Conservation (phyloP, 129 eudicot genomes). For the Oenanthe sinensis region DNA sequence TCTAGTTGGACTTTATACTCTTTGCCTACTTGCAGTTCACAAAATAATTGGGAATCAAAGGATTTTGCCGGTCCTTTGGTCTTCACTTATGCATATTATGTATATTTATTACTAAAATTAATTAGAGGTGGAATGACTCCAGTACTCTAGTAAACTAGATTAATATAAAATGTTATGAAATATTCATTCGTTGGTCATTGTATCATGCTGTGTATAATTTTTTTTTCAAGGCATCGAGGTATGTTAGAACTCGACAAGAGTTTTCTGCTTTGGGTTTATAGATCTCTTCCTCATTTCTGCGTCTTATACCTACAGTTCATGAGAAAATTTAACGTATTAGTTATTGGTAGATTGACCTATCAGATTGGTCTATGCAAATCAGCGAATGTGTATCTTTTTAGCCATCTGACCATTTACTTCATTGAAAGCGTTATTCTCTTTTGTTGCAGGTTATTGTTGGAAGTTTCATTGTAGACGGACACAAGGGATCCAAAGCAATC, state of each 20-base stretch:
- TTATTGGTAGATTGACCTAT: background rate
- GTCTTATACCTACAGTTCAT: too few species aligned
- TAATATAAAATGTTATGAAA: too few species aligned
- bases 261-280: too few species aligned
- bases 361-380: background rate
- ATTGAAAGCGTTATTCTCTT: background rate
- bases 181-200: too few species aligned
- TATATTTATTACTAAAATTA: too few species aligned
- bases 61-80: background rate
- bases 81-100: background rate
- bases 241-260: too few species aligned
- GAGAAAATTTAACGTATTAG: too few species aligned
- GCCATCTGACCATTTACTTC: background rate
- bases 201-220: too few species aligned
- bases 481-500: slow-evolving; percentile 33
- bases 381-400: background rate
- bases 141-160: too few species aligned
- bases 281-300: too few species aligned
- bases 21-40: background rate
- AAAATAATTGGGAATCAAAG: background rate
- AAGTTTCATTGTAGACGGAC: slow-evolving; percentile 53
- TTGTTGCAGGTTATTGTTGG: slow-evolving; percentile 74
- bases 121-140: too few species aligned
- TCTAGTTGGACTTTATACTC: background rate
- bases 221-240: too few species aligned